Evolutionary conservation across 768 basidiomycete species (phyloP), one percentile per base, ranked within the genome.

Genomic region (Coprinopsis strossmayeri): DNA sequence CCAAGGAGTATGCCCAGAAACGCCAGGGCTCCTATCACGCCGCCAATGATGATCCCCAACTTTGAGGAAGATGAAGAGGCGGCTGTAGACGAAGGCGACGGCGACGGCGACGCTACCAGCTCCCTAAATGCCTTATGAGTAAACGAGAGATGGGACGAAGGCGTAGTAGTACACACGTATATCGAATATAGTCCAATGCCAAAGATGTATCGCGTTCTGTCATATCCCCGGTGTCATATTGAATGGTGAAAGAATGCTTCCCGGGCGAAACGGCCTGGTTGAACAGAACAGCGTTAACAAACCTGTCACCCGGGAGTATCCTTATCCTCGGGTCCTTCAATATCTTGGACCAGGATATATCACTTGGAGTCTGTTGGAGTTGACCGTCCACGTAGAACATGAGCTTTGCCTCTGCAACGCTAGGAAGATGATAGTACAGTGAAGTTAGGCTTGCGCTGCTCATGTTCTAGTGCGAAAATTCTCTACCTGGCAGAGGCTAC

Each of bases 181-280:
- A 55, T 11, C 17, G 25, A 12, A 55, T 50, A 26, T 35, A 52
- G 34, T 55, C 54, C 13, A 55, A n/a, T 13, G 49, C 46, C 45
- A 55, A 46, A 4, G 24, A 21, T 20, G 46, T 45, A 42, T 43
- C 32, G 9, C 40, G 48, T 17, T 34, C 40, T 15, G 41, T 42
- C 30, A 32, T 39, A 9, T 18, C 34, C 11, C 45, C 40, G 23
- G 13, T n/a, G 18, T 44, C 49, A 15, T 42, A 46, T 21, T 52
- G 45, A n/a, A 55, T 50, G 11, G 38, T 52, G 11, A 55, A 42
- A 9, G 34, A 48, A 35, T 53, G 54, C 18, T 41, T 30, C 20
- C 48, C 51, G 38, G 40, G 40, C 4, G 18, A 7, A 21, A 42
- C 40, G 9, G 40, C 11, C 18, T 42, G 13, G 23, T 42, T 17